phyloP scores from a whole-genome alignment of 1,284 basidiomycete species.

The Austroboletus niveus region DNA sequence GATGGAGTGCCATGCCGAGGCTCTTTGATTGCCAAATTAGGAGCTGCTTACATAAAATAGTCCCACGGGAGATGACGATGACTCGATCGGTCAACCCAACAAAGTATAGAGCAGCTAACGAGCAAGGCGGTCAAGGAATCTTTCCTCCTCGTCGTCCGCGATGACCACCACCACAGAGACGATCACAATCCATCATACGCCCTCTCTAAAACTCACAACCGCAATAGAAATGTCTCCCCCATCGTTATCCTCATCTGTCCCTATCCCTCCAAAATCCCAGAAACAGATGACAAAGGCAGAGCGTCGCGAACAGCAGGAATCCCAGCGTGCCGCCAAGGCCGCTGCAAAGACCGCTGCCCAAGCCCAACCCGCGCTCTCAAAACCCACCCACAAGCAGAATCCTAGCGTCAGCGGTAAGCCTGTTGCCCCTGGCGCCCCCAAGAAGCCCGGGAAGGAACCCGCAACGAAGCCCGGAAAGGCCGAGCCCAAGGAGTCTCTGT shows the following conservation, averaged over 20 bases:
- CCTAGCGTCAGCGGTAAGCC: slow-evolving; percentile 21
- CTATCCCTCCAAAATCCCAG: slow-evolving; percentile 39
- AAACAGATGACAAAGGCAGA: slow-evolving; percentile 79
- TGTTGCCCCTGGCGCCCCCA: slow-evolving; percentile 11
- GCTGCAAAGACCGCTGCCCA: slow-evolving; percentile 23
- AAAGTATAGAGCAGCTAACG: not conserved
- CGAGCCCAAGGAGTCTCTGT: slow-evolving; percentile 23
- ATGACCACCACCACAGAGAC: slow-evolving; percentile 32
- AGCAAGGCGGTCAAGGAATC: not conserved
- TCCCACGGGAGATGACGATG: slow-evolving; percentile 23
- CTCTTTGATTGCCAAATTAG: slow-evolving; percentile 9
- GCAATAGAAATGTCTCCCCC: slow-evolving; percentile 7
- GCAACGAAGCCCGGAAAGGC: slow-evolving; percentile 19
- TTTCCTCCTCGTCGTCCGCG: not conserved
- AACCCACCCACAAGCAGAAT: slow-evolving; percentile 17
- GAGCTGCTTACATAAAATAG: slow-evolving; percentile 20
- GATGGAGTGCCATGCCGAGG: not conserved
- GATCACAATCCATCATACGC: slow-evolving; percentile 9
- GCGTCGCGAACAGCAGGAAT: slow-evolving; percentile 75
- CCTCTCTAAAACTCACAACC: slow-evolving; percentile 23
- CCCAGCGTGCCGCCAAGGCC: slow-evolving; percentile 74
- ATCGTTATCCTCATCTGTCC: slow-evolving; percentile 4
- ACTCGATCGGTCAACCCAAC: slow-evolving; percentile 9
- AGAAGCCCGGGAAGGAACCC: slow-evolving; percentile 19
- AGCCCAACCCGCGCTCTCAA: slow-evolving; percentile 18